Evolutionary conservation across 768 basidiomycete genomes (phyloP).

Genomic region (Phlebiopsis flavidoalba): DNA sequence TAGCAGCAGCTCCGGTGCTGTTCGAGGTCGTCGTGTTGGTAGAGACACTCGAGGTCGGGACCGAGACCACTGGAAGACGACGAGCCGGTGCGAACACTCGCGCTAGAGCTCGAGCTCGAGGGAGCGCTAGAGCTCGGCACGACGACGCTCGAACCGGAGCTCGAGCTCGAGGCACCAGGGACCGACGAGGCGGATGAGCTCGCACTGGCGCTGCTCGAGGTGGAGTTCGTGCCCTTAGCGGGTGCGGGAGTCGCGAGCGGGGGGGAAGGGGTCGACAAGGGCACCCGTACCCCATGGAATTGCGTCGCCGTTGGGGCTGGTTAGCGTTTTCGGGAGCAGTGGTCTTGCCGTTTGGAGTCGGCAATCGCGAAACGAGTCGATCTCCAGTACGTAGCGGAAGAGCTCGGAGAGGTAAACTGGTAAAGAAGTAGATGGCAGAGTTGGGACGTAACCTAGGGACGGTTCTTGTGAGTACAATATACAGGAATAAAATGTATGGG

Average conservation of each 20-base stretch:
- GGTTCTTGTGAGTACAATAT: background rate
- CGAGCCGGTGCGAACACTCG: background rate
- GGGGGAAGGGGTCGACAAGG: conserved; percentile 42
- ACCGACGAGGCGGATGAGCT: conserved; percentile 6
- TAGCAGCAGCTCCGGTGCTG: conserved; percentile 7
- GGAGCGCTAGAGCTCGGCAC: background rate
- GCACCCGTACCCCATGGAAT: conserved; percentile 68
- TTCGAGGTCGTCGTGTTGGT: background rate
- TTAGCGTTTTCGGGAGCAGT: conserved; percentile 44
- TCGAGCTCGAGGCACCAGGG: background rate
- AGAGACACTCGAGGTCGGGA: background rate
- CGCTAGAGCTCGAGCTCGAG: background rate
- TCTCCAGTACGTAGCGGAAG: conserved; percentile 54
- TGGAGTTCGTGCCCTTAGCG: conserved; percentile 5
- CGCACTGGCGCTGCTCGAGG: conserved; percentile 4
- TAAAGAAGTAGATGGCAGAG: conserved; percentile 77
- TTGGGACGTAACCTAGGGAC: conserved; percentile 51
- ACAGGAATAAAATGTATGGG: background rate
- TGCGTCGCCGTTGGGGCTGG: conserved; percentile 38
- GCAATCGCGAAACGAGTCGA: conserved; percentile 71
- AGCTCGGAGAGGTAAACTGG: conserved; percentile 52
- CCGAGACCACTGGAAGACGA: background rate
- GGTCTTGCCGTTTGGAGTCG: conserved; percentile 37
- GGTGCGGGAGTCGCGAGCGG: conserved; percentile 28
- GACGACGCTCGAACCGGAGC: background rate